Evolutionary conservation across 75 land plant species (phyloP).

Genomic region (Azolla pinnata): DNA sequence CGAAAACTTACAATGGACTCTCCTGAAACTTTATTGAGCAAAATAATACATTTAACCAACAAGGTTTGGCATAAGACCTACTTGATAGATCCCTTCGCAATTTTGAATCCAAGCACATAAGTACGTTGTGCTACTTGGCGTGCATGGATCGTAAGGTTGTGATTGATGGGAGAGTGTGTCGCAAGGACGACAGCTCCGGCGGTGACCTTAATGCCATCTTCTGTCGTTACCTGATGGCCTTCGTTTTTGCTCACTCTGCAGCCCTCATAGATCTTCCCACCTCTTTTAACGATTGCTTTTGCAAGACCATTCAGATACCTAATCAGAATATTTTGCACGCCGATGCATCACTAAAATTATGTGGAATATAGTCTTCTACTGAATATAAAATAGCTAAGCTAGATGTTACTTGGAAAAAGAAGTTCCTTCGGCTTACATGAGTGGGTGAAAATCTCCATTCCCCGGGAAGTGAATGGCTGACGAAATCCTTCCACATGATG

Average conservation of each 20-base stretch:
- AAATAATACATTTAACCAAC: background rate
- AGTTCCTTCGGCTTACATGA: conserved; percentile 18
- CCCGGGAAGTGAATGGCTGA: conserved; percentile 26
- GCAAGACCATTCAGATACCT: conserved; percentile 39
- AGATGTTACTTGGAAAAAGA: background rate
- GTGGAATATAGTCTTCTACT: too few species aligned
- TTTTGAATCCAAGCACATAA: conserved; percentile 24
- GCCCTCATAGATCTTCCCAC: conserved; percentile 30
- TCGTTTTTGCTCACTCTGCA: conserved; percentile 12
- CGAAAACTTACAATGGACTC: too few species aligned
- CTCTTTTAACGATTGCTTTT: conserved; percentile 22
- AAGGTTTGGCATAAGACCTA: conserved; percentile 20
- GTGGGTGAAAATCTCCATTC: conserved; percentile 33
- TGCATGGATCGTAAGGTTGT: conserved; percentile 27
- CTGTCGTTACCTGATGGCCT: conserved; percentile 20
- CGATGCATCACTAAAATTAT: background rate
- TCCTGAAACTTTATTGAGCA: too few species aligned
- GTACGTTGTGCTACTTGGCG: conserved; percentile 27
- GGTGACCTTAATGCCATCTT: conserved; percentile 17
- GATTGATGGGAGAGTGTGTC: conserved; percentile 35
- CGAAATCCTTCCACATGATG: conserved; percentile 20
- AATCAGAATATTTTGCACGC: background rate
- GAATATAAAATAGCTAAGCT: too few species aligned
- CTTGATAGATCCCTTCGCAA: conserved; percentile 34
- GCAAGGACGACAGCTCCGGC: conserved; percentile 28